Base-by-base conservation (phyloP, 352 stramenopile species). In the Phytophthora melonis region DNA sequence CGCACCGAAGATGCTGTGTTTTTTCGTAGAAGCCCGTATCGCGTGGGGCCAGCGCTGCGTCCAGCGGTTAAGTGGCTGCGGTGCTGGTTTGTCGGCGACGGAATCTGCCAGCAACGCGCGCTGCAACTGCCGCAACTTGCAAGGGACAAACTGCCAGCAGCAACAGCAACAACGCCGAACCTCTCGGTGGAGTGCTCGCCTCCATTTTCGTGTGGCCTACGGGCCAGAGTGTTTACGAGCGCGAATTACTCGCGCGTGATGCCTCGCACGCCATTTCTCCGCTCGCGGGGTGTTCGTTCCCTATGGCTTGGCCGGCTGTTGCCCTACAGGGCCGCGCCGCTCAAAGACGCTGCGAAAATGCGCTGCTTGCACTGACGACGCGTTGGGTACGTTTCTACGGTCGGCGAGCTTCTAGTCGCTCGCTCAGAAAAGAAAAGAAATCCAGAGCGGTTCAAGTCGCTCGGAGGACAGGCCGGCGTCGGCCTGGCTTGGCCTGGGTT, bases 221-320 rank as follows among this genome's bases (percentile, higher is more conserved):
- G n/a, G 43, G 25, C 25, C 27, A n/a, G 43, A 19, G 14, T 69
- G 63, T 69, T 63, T 69, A 69, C 63, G 63, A 63, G 34, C 52
- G 25, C 34, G 34, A 49, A 36, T 63, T 69, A 55, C 34, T 23
- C 13, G 11, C 14, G 23, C 21, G 30, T 11, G 25, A 57, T 58
- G 59, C 23, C 32, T 19, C 8, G n/a, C 18, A 30, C 36, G 52
- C 58, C 45, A 53, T 43, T 43, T 61, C 30, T 61, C 21, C 25
- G 58, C 19, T 43, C 61, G 61, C 61, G 21, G 25, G 43, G 25
- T 23, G 27, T 30, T 45, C 61, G 50, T 50, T 68, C 54, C 39
- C 59, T 30, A 30, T 30, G 25, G 61, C 13, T 6, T 25, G 14
- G 10, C 52, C 50, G 62, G 62, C 62, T 68, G 62, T 54, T 57